Evolutionary conservation across 2,329 filamentous ascomycete species (phyloP).

Genomic region (Raffaelea arxii): DNA sequence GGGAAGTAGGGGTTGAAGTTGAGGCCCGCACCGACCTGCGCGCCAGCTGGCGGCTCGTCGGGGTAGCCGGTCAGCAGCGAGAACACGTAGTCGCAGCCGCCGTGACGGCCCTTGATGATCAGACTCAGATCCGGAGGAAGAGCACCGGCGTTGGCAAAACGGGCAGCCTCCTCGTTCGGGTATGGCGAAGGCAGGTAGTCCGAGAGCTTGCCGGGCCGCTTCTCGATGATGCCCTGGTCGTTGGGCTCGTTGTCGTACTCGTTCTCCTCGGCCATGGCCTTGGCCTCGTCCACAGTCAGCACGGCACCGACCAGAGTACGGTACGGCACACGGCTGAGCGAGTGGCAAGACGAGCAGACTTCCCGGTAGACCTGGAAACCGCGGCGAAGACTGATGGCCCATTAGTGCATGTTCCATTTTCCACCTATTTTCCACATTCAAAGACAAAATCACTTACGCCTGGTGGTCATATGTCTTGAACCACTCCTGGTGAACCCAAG

Average conservation of each 20-base stretch:
- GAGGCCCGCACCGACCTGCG: constrained; percentile 73
- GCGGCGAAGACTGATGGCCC: constrained; percentile 86
- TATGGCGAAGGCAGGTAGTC: constrained; percentile 93
- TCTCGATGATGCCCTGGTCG: constrained; percentile 95
- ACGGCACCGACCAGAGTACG: constrained; percentile 81
- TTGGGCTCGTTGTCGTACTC: constrained; percentile 98
- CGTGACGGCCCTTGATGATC: constrained; percentile 96
- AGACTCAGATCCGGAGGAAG: constrained; percentile 94
- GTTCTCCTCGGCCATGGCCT: constrained; percentile 92
- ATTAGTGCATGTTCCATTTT: too few relatives aligned
- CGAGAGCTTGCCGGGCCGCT: constrained; percentile 95
- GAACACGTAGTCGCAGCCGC: constrained; percentile 98
- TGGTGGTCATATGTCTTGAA: constrained; percentile 95
- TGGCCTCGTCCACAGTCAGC: constrained; percentile 96
- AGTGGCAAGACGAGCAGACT: constrained; percentile 97
- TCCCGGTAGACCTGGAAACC: constrained; percentile 99
- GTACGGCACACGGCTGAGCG: constrained; percentile 87
- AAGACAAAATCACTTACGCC: constrained; percentile 61
- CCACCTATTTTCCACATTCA: too few relatives aligned
- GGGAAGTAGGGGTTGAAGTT: constrained; percentile 99
- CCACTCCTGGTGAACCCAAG: constrained; percentile 90
- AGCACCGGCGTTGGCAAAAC: constrained; percentile 96
- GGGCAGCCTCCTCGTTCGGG: constrained; percentile 98
- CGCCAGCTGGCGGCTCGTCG: constrained; percentile 88
- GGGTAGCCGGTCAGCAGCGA: constrained; percentile 93